phyloP scores from a whole-genome alignment of 768 basidiomycete species.

The Zangia roseola region DNA sequence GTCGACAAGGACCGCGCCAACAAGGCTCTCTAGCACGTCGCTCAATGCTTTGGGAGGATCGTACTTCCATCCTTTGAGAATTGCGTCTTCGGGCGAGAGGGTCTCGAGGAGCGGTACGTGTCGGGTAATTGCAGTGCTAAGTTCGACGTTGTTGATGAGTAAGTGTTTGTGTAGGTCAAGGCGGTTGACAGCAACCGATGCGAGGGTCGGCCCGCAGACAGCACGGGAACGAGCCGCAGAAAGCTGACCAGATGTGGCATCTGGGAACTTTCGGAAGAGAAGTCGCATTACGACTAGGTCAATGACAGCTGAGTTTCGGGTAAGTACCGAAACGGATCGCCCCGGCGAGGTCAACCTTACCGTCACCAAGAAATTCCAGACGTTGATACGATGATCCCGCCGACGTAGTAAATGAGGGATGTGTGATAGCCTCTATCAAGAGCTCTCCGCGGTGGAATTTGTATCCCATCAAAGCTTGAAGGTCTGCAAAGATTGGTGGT shows the following conservation, averaged over 20 bases:
- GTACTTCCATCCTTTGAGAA: conserved; percentile 72
- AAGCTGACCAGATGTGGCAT: conserved; percentile 74
- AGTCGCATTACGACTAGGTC: conserved; percentile 72
- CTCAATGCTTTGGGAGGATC: conserved; percentile 85
- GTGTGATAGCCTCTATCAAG: conserved; percentile 79
- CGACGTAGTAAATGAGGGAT: conserved; percentile 66
- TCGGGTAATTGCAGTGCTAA: conserved; percentile 60
- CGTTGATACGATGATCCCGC: conserved; percentile 75
- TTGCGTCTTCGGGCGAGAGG: conserved; percentile 57
- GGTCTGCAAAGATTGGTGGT: conserved; percentile 46
- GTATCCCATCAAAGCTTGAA: conserved; percentile 72
- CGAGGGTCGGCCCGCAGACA: conserved; percentile 73
- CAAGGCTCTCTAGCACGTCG: conserved; percentile 81
- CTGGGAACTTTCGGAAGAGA: conserved; percentile 66
- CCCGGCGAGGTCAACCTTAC: conserved; percentile 41
- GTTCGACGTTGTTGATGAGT: conserved; percentile 65
- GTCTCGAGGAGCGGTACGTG: conserved; percentile 60
- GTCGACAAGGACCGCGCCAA: conserved; percentile 85
- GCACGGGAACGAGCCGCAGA: conserved; percentile 67
- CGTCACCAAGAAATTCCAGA: conserved; percentile 87
- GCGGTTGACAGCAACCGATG: conserved; percentile 61
- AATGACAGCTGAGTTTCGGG: conserved; percentile 51
- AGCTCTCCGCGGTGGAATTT: conserved; percentile 60
- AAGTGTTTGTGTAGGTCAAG: conserved; percentile 69
- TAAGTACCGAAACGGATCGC: conserved; percentile 3